These are phyloP conservation scores for Monilinia vaccinii-corymbosi DNA, from an alignment of 2,329 filamentous ascomycete genomes.

Conservation along the genomic window DNA sequence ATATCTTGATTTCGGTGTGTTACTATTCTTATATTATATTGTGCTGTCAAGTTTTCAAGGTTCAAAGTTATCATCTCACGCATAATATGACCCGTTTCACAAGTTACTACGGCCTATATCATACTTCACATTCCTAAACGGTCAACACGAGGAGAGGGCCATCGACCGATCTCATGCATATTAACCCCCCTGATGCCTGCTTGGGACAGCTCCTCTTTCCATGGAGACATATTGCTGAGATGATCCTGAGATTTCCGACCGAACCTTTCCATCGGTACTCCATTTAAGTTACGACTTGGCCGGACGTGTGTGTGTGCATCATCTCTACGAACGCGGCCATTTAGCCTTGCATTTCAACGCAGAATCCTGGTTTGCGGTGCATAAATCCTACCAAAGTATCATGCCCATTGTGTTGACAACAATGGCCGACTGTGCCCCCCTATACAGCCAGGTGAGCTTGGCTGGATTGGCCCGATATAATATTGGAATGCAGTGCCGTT, in stretches of 20 bases:
- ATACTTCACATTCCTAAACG: conserved; percentile 1
- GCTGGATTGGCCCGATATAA: conserved; percentile 3
- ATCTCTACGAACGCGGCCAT: background rate
- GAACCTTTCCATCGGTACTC: conserved; percentile 10
- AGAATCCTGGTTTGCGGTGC: background rate
- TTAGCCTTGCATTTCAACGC: conserved; percentile 7
- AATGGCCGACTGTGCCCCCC: background rate
- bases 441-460: background rate
- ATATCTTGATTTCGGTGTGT: background rate
- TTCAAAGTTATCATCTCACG: background rate
- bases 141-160: conserved; percentile 2
- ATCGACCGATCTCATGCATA: conserved; percentile 9
- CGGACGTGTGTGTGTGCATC: background rate
- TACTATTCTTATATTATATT: background rate
- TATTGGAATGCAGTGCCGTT: conserved; percentile 4
- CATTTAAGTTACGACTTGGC: conserved; percentile 5
- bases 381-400: conserved; percentile 2
- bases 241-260: conserved; percentile 9
- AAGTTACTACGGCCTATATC: background rate
- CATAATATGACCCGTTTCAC: background rate
- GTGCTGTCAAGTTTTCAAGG: background rate
- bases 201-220: background rate
- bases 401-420: background rate
- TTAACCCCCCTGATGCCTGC: conserved; percentile 5
- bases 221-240: conserved; percentile 8